Evolutionary conservation across 2,329 filamentous ascomycete species (phyloP).

Genomic region (Ophiostoma sp.): DNA sequence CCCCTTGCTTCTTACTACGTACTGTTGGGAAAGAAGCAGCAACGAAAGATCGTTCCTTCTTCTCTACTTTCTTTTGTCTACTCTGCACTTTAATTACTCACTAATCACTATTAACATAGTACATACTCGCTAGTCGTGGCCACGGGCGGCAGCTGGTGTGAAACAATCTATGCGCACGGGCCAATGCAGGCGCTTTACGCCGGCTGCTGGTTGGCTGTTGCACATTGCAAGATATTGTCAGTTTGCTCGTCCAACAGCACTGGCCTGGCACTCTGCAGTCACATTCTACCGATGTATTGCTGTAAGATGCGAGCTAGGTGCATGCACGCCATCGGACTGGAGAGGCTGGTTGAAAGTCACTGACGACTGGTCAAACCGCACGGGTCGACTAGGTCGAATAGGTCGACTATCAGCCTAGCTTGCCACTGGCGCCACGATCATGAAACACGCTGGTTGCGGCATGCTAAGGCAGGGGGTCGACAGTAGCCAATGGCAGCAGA

Average conservation of each 20-base stretch:
- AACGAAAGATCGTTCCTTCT: neutral
- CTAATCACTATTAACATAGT: neutral
- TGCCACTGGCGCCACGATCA: slow-evolving; percentile 21
- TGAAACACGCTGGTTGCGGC: slow-evolving; percentile 23
- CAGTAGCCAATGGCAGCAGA: neutral
- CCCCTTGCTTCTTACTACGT: too few species aligned
- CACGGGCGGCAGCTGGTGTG: slow-evolving; percentile 11
- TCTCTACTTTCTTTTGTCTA: neutral
- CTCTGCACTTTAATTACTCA: neutral
- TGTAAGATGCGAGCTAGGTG: neutral
- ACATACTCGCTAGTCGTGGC: neutral
- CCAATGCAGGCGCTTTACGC: slow-evolving; percentile 12
- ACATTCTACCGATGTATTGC: neutral
- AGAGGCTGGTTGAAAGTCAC: neutral
- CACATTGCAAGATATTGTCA: neutral
- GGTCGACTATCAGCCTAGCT: slow-evolving; percentile 1
- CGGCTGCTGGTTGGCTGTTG: neutral
- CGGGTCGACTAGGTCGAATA: neutral
- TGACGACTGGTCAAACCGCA: too few species aligned
- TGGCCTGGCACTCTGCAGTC: neutral
- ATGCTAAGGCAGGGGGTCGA: slow-evolving; percentile 15
- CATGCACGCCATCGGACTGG: slow-evolving; percentile 11
- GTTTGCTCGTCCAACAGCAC: too few species aligned
- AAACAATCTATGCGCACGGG: slow-evolving; percentile 12
- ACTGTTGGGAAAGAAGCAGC: too few species aligned